A percentile compares a stretch with the other conserved stretches of the same genome.
Conservation (phyloP, 371 early-diverging fungal genomes). For the Gilbertella persicaria region DNA sequence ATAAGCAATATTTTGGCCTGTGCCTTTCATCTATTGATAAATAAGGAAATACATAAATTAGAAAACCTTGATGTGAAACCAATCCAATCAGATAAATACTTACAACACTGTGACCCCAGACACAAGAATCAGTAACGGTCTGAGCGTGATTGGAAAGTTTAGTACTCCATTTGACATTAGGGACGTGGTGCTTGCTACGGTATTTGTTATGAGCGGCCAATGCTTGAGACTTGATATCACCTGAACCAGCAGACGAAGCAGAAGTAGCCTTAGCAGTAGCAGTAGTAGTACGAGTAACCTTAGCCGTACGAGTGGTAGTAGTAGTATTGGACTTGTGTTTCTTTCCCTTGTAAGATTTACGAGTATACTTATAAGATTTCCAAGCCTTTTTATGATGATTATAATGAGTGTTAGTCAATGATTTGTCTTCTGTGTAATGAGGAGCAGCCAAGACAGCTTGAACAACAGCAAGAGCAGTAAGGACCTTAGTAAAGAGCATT, state of each 20-base stretch:
- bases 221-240: conserved; percentile 1
- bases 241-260: neutral
- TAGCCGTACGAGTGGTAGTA: neutral
- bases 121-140: conserved; percentile 41
- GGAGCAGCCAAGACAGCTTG: neutral
- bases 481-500: neutral
- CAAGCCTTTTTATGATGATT: too few species aligned
- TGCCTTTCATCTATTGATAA: conserved; percentile 5
- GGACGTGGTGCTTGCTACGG: conserved; percentile 44
- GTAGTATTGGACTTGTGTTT: neutral
- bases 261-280: neutral
- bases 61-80: neutral
- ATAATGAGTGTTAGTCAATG: neutral
- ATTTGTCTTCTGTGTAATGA: neutral
- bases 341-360: too few species aligned
- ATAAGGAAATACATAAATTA: neutral
- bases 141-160: conserved; percentile 43
- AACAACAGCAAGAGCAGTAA: neutral
- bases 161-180: conserved; percentile 45
- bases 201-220: conserved; percentile 49
- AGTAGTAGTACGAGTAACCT: neutral
- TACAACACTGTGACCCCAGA: conserved; percentile 42
- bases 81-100: neutral
- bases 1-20: conserved; percentile 48
- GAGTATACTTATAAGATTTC: too few species aligned